A percentile compares a stretch with the other conserved stretches of the same genome.
These are phyloP conservation scores for Triticum turgidum DNA, from an alignment of 176 grass and related monocot genomes.

Conservation along the genomic window DNA sequence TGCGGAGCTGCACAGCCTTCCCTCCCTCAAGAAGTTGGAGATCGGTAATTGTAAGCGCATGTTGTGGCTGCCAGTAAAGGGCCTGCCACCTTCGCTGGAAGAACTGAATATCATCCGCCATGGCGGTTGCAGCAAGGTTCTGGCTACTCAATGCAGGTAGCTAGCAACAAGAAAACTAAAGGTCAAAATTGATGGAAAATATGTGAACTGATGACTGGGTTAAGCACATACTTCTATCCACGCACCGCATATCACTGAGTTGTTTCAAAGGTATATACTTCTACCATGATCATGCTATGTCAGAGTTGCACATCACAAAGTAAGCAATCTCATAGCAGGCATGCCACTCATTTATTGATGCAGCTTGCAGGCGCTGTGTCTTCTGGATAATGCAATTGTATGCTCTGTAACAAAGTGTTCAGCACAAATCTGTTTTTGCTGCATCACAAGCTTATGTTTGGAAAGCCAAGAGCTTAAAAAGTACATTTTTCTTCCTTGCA, in stretches of 20 bases:
- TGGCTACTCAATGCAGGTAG: neutral
- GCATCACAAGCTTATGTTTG: neutral
- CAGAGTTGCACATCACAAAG: neutral
- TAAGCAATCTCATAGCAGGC: no score
- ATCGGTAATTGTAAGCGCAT: neutral
- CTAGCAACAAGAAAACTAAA: neutral
- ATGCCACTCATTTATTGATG: neutral
- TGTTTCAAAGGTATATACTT: neutral
- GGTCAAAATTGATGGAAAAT: neutral
- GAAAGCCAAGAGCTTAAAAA: neutral
- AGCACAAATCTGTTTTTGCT: neutral
- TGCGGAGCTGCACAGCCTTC: neutral
- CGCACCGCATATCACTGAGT: neutral
- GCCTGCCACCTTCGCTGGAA: slow-evolving; percentile 11
- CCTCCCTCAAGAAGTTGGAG: neutral
- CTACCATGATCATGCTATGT: neutral
- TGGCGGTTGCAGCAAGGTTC: neutral
- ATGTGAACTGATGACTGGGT: neutral
- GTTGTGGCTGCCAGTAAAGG: neutral
- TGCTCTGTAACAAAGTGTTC: neutral
- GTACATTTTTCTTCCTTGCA: no score
- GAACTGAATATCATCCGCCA: neutral
- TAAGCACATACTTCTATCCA: neutral
- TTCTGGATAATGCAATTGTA: neutral
- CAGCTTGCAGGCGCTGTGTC: neutral